Evolutionary conservation across 768 basidiomycete species (phyloP).

Genomic region (Kwoniella botswanensis): DNA sequence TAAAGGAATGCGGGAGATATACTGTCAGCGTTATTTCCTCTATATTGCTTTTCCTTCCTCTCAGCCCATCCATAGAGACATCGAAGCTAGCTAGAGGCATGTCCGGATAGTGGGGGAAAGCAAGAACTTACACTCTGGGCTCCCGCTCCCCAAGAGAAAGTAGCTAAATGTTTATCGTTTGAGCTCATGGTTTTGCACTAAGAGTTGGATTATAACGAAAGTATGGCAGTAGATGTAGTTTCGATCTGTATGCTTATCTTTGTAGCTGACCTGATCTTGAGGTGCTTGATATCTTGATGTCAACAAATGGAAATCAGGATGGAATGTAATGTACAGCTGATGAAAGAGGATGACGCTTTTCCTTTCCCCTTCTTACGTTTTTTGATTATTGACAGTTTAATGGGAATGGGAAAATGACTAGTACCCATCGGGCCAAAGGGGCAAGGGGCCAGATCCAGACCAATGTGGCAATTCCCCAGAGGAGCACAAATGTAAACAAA

Average conservation of each 20-base stretch:
- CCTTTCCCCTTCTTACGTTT: background rate
- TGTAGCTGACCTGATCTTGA: too few species aligned
- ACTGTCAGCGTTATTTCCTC: background rate
- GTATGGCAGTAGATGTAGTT: too few species aligned
- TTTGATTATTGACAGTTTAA: background rate
- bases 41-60: background rate
- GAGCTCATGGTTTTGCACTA: conserved; percentile 4
- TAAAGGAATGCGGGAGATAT: background rate
- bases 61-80: too few species aligned
- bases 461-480: conserved; percentile 7
- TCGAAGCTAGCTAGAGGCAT: too few species aligned
- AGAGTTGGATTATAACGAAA: background rate
- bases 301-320: conserved; percentile 4
- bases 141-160: conserved; percentile 54
- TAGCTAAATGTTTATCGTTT: conserved; percentile 19
- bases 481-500: background rate
- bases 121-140: conserved; percentile 41
- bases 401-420: background rate
- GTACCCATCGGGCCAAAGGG: background rate
- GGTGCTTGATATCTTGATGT: conserved; percentile 1
- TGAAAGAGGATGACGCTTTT: conserved; percentile 3
- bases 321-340: background rate
- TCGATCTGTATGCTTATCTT: background rate
- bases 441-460: conserved; percentile 1
- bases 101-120: too few species aligned